phyloP scores from a whole-genome alignment of 495 filamentous ascomycete species.

The Penicillium nucicola region DNA sequence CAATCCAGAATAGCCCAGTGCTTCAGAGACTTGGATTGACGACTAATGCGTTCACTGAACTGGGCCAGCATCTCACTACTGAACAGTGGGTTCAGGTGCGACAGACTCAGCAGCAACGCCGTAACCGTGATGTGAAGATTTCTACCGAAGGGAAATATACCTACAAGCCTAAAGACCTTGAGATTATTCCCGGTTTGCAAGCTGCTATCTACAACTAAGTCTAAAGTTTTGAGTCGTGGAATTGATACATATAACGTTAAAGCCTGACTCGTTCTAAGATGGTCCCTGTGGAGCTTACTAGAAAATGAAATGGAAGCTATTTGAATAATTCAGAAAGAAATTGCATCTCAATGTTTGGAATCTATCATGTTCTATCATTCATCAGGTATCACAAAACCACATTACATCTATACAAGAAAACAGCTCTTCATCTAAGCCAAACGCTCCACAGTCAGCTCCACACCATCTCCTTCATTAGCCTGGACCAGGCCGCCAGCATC shows the following conservation, averaged over 20 bases:
- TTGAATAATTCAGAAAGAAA: too few species aligned
- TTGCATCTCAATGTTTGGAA: too few species aligned
- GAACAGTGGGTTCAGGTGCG: constrained; percentile 36
- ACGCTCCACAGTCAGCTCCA: constrained; percentile 36
- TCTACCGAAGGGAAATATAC: constrained; percentile 33
- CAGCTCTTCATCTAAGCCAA: constrained; percentile 32
- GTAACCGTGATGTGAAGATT: constrained; percentile 38
- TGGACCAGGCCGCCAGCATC: constrained; percentile 59
- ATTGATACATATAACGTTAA: too few species aligned
- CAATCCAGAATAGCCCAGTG: constrained; percentile 41
- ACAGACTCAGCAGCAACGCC: constrained; percentile 43
- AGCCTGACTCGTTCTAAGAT: too few species aligned
- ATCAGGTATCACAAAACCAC: constrained; percentile 3
- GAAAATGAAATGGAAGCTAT: too few species aligned
- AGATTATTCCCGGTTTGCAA: constrained; percentile 46
- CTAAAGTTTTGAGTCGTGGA: neutral
- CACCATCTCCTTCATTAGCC: constrained; percentile 24
- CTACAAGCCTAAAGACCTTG: constrained; percentile 40
- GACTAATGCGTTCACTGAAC: constrained; percentile 28
- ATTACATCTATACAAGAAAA: constrained; percentile 9
- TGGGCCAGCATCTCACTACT: constrained; percentile 31
- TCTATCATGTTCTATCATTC: constrained; percentile 5
- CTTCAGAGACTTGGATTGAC: constrained; percentile 40
- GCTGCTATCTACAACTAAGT: constrained; percentile 44
- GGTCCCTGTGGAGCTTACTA: too few species aligned